Evolutionary conservation across 2,329 filamentous ascomycete genomes (phyloP), one percentile per base, ranked within the genome.

Genomic region (Clonostachys rhizophaga): DNA sequence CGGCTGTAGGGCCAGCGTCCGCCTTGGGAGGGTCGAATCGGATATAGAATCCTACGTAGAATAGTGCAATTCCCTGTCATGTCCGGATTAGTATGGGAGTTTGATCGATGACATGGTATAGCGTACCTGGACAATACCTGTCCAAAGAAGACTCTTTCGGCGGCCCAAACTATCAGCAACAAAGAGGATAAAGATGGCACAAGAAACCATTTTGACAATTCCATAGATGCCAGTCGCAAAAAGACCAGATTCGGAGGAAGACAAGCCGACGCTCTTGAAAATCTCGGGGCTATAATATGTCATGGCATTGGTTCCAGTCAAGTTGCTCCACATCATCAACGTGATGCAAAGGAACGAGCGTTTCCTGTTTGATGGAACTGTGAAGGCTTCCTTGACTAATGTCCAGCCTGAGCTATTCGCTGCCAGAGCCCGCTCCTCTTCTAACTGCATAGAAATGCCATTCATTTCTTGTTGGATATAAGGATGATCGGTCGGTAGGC

Each of bases 311-410:
- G 65, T 68, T 1, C 70, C 71, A 41, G 68, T 70, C 44, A 72
- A 73, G 41, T 79, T 71, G 51, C 74, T 81, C 6, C 85, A 71
- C 47, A 74, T 74, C 63, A 84, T 81, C 46, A 74, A 59, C 9
- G 82, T 67, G 10, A 67, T 79, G 50, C 76, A 81, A 47, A 63
- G 66, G 40, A 64, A 59, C 5, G 56, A 50, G 0, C 60, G 59
- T 53, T 55, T 55, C 44, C 81, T 70, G 63, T 84, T 78, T 4
- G 69, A 70, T n/a, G 67, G 59, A 50, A 79, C 74, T 12, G 69
- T 65, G 72, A 77, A 84, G 72, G 81, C 81, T 60, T 83, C 81
- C 53, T 70, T 76, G 55, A 78, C 72, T 17, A 81, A 60, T 52
- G 81, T 78, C 73, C 72, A 77, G 2, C 52, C 55, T 4, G 61